Evolutionary conservation across 75 land plant genomes (phyloP), one percentile per base, ranked within the genome.

Genomic region (Selaginella moellendorffii): DNA sequence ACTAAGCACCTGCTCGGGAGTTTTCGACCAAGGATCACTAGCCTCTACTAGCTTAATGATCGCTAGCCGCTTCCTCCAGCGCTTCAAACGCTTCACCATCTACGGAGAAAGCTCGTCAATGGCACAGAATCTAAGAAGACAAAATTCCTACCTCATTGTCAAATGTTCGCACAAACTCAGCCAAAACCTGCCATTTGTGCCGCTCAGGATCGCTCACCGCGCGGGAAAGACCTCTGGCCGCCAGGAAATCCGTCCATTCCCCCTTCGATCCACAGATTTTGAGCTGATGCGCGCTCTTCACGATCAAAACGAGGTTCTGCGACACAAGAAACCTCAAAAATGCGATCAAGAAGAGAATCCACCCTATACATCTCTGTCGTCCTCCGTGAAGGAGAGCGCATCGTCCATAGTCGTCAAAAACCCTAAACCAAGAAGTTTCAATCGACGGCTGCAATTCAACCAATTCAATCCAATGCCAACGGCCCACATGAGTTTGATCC

Each of bases 1-100:
- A 68, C 0, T 31, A 63, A 22, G 25, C 63, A 88, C 93, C 86
- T 85, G 89, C 66, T 85, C 81, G 58, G 89, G 81, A 60, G 83
- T 68, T 59, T 69, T 79, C 52, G 53, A 29, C 29, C 67, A 70
- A 17, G 68, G 69, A 28, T 70, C 58, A 2, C 54, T 62, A 54
- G 59, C 64, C 20, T 75, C 58, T 1, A 69, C 30, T 52, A 62
- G 64, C 59, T 72, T 74, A 53, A 68, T 54, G 8, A 46, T 24
- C 10, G 67, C 31, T 8, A 29, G 54, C 54, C 72, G 73, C 26
- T 54, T 31, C 8, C 65, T 30, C 52, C 77, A 68, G 22, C 69
- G 64, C 10, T 82, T 26, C 24, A 84, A 30, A 53, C 72, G 81
- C n/a, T 23, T 72, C 26, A 86, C 76, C 60, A 72, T 72, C 90